These are phyloP conservation scores for Geoglossum glabrum DNA, from an alignment of 495 filamentous ascomycete genomes.

Conservation along the genomic window DNA sequence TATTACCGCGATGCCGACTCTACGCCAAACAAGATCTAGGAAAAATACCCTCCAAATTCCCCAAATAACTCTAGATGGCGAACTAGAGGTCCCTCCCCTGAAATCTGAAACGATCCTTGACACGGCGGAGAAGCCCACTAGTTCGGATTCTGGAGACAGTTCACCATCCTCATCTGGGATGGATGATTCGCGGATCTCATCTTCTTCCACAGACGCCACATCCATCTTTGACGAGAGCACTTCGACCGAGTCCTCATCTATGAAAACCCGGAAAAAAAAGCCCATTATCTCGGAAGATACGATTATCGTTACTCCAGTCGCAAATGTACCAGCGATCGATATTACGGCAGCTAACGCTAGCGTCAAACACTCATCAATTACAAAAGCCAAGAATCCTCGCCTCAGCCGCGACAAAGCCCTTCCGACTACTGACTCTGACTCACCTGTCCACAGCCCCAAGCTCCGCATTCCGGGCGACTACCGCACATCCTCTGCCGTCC, in stretches of 20 bases:
- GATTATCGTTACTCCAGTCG: neutral
- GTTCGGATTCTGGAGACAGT: neutral
- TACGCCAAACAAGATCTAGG: neutral
- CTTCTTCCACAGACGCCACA: conserved; percentile 3
- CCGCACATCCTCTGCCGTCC: conserved; percentile 43
- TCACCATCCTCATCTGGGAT: conserved; percentile 1
- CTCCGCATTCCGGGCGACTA: conserved; percentile 19
- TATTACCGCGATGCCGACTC: neutral
- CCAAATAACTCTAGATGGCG: neutral
- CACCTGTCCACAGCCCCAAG: neutral
- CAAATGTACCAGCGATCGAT: neutral
- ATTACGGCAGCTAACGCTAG: neutral
- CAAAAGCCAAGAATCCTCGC: neutral
- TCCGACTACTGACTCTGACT: neutral
- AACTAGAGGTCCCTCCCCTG: neutral
- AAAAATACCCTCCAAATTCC: neutral
- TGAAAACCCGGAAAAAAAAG: neutral
- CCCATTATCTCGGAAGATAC: neutral
- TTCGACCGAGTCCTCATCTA: neutral
- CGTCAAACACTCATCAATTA: neutral
- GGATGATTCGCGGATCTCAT: conserved; percentile 1
- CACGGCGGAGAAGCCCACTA: neutral
- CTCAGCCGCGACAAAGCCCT: neutral
- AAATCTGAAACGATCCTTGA: neutral
- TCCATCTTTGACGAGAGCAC: conserved; percentile 1